Conservation (phyloP, 2,329 filamentous ascomycete species). For the Chaetomiaceae sp. region DNA sequence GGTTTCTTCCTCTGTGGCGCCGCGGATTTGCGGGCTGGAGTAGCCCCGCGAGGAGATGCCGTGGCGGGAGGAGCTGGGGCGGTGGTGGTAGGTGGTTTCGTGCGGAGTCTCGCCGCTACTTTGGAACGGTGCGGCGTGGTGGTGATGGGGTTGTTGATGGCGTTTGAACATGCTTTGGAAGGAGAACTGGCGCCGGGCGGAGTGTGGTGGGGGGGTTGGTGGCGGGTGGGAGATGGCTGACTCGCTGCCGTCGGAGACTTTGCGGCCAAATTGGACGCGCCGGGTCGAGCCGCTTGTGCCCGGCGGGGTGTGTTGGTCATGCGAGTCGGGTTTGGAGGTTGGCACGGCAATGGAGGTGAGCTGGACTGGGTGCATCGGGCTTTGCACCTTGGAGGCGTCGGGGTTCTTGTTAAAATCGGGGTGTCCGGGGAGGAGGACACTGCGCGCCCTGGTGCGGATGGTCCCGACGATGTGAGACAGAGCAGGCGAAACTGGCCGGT, state of each 20-base stretch:
- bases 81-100: background rate
- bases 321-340: constrained; percentile 42
- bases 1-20: constrained; percentile 74
- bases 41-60: constrained; percentile 40
- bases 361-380: constrained; percentile 57
- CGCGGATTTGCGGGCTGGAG: constrained; percentile 41
- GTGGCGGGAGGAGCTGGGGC: constrained; percentile 17
- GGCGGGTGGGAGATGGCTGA: constrained; percentile 43
- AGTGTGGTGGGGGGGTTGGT: constrained; percentile 59
- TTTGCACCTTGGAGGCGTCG: constrained; percentile 39
- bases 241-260: constrained; percentile 3
- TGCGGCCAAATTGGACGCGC: constrained; percentile 44
- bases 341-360: constrained; percentile 57
- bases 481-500: constrained; percentile 46
- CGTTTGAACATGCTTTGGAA: constrained; percentile 81
- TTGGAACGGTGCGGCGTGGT: background rate
- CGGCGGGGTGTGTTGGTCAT: constrained; percentile 33
- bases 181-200: constrained; percentile 75
- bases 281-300: constrained; percentile 38
- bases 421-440: constrained; percentile 38
- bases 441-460: constrained; percentile 45
- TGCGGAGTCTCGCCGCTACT: background rate
- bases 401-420: constrained; percentile 35
- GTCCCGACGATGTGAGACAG: constrained; percentile 56
- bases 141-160: constrained; percentile 38